Evolutionary conservation across 768 basidiomycete genomes (phyloP).

Genomic region (Suillus spraguei): DNA sequence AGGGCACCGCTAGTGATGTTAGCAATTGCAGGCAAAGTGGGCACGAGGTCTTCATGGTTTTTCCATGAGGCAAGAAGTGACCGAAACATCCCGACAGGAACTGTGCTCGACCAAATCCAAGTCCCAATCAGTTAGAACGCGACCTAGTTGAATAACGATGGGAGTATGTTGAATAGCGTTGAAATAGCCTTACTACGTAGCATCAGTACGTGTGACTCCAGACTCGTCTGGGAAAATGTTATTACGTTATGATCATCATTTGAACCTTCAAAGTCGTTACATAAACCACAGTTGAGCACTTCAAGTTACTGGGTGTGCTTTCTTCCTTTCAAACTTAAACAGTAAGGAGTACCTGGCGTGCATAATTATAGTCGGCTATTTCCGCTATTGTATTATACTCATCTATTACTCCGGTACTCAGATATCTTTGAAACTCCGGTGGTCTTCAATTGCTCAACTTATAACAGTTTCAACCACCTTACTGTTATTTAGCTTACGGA

Average conservation of each 20-base stretch:
- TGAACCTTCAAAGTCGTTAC: too few species aligned
- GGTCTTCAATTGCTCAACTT: too few species aligned
- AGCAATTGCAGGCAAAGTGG: neutral
- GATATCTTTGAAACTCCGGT: too few species aligned
- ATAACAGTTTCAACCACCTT: too few species aligned
- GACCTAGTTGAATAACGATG: neutral
- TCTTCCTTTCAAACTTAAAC: too few species aligned
- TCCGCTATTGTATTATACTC: too few species aligned
- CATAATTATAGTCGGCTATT: too few species aligned
- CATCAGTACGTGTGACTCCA: neutral
- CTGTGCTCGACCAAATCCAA: neutral
- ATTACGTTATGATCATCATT: neutral
- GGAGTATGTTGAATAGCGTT: neutral
- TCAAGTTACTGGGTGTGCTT: too few species aligned
- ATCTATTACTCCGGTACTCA: too few species aligned
- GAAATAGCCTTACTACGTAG: neutral
- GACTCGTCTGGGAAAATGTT: neutral
- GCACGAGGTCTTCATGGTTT: neutral
- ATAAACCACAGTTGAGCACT: too few species aligned
- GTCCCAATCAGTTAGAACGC: neutral
- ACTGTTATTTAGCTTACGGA: too few species aligned
- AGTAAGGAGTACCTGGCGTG: too few species aligned
- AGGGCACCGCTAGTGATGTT: neutral
- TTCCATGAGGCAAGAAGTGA: slow-evolving; percentile 10
- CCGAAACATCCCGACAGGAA: slow-evolving; percentile 9